Evolutionary conservation across 2,329 filamentous ascomycete species (phyloP), one percentile per base, ranked within the genome.

Genomic region (Fusarium luffae): DNA sequence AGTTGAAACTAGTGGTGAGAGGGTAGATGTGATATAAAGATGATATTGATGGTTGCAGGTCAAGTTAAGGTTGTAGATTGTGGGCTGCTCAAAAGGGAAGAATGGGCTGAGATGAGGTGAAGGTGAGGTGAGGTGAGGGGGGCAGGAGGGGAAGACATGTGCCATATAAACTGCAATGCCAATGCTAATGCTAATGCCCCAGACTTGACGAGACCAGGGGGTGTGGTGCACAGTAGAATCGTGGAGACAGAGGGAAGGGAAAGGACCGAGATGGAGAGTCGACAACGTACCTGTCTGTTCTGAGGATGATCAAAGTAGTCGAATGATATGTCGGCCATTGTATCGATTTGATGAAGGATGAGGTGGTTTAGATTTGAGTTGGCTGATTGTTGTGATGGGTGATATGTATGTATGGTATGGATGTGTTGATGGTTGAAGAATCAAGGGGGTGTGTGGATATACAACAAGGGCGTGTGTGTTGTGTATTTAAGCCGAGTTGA

Each of bases 301-400:
- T 75, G 73, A 58, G 72, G 50, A 41, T 74, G 67, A 42, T 74
- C 73, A 75, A 73, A 75, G 61, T 75, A 75, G 58, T 75, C 73
- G 69, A 75, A 75, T 59, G 73, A 71, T 75, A 75, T 59, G 43
- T 75, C 71, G 59, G 73, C 69, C 73, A 75, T 75, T 68, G 60
- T 54, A 59, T 75, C 27, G 32, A 21, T 23, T 49, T 32, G 12
- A 25, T 42, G 59, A 28, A 44, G 21, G 21, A 43, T 43, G 41
- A 43, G 41, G 14, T 51, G 48, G 23, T 51, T 27, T 51, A 14
- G 11, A 8, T 19, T 40, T 51, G 21, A 23, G 23, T 72, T 69
- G 71, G 69, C 55, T 72, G 58, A 64, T 63, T 57, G 61, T 63
- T 66, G 66, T 62, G 51, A 54, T 28, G 51, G 41, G 56, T 51